Percentiles rank a stretch among this genome's conserved stretches.
phyloP scores from a whole-genome alignment of 352 stramenopile species.

The Phytopythium aichiense region DNA sequence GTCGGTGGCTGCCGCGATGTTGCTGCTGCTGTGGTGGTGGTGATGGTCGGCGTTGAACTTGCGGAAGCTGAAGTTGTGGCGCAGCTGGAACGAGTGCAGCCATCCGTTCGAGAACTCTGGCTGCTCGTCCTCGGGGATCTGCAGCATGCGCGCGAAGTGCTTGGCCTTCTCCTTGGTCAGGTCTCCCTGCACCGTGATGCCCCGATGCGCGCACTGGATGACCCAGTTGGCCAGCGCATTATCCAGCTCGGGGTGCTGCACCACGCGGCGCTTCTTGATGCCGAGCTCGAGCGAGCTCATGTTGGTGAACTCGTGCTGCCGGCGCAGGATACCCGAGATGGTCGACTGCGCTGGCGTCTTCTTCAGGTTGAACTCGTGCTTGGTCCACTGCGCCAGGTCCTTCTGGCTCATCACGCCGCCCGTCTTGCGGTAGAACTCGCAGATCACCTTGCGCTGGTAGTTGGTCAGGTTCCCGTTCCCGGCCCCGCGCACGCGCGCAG shows the following conservation, averaged over 20 bases:
- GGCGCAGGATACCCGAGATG: slow-evolving; percentile 76
- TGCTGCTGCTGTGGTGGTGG: slow-evolving; percentile 6
- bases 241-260: slow-evolving; percentile 77
- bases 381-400: slow-evolving; percentile 82
- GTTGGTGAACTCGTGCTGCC: slow-evolving; percentile 84
- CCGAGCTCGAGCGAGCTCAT: slow-evolving; percentile 76
- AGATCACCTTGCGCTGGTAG: slow-evolving; percentile 82
- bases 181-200: slow-evolving; percentile 76
- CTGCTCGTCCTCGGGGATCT: slow-evolving; percentile 68
- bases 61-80: slow-evolving; percentile 82
- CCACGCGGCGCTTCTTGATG: slow-evolving; percentile 81
- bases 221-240: slow-evolving; percentile 83
- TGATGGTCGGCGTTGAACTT: slow-evolving; percentile 74
- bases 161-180: slow-evolving; percentile 86
- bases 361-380: slow-evolving; percentile 81
- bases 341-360: slow-evolving; percentile 82
- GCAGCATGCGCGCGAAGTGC: slow-evolving; percentile 79
- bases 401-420: slow-evolving; percentile 84
- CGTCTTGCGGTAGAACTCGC: slow-evolving; percentile 79
- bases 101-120: slow-evolving; percentile 81
- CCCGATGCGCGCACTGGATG: slow-evolving; percentile 76
- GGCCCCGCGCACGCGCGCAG: slow-evolving; percentile 5
- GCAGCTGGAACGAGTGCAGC: slow-evolving; percentile 75
- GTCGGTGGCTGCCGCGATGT: background rate
- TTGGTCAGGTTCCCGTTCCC: slow-evolving; percentile 82